Conservation (phyloP, 2,329 filamentous ascomycete species). For the Mycosphaerella sp. region DNA sequence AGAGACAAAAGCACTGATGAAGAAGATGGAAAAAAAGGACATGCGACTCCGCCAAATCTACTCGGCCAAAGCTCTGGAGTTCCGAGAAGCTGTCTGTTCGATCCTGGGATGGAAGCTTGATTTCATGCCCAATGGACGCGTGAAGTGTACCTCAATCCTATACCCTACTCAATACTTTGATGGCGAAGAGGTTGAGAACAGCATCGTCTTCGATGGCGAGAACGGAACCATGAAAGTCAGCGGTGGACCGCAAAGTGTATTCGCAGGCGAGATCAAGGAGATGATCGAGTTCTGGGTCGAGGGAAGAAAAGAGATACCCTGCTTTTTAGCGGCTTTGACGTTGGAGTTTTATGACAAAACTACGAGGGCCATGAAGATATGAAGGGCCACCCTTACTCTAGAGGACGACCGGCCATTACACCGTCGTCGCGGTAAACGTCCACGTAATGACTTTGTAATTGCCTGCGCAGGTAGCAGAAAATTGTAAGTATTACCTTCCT, state of each 20-base stretch:
- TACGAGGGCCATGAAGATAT: constrained; percentile 30
- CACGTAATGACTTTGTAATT: no score
- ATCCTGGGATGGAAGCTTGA: constrained; percentile 92
- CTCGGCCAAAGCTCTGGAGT: constrained; percentile 84
- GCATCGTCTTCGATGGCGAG: constrained; percentile 81
- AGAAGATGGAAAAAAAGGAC: constrained; percentile 71
- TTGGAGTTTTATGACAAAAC: constrained; percentile 83
- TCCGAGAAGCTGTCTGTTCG: constrained; percentile 88
- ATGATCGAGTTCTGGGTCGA: constrained; percentile 95
- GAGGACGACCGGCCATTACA: no score
- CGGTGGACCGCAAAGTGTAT: constrained; percentile 78
- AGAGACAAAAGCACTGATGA: constrained; percentile 46
- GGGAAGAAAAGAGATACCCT: constrained; percentile 86
- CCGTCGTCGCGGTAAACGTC: no score
- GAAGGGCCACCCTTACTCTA: neutral
- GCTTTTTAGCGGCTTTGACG: constrained; percentile 84
- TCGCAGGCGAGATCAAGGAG: constrained; percentile 76
- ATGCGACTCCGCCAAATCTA: constrained; percentile 87
- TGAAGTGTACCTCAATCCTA: constrained; percentile 82
- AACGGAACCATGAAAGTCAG: constrained; percentile 97
- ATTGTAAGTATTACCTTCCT: no score
- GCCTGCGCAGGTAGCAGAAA: no score
- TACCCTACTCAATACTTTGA: constrained; percentile 48
- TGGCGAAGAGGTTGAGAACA: constrained; percentile 51
- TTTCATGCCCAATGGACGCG: constrained; percentile 95